A percentile compares a stretch with the other conserved stretches of the same genome.
Evolutionary conservation across 78 protist genomes (phyloP).

Genomic region (Creolimax fragrantissima): DNA sequence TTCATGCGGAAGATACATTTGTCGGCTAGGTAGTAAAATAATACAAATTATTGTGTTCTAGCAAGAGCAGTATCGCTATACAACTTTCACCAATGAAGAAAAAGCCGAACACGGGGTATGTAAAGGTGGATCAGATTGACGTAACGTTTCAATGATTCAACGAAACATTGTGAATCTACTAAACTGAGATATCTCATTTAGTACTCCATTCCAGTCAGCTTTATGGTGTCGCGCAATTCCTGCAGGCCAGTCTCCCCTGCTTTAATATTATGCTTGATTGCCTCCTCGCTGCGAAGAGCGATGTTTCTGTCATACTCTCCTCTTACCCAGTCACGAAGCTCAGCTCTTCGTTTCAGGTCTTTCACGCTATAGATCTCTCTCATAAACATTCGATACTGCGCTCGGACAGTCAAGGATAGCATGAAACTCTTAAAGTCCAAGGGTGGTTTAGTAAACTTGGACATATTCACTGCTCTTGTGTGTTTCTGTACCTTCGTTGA

Average conservation of each 20-base stretch:
- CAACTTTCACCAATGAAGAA: too few relatives aligned
- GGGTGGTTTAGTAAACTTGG: not conserved
- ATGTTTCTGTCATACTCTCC: not conserved
- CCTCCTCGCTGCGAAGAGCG: not conserved
- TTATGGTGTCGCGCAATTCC: not conserved
- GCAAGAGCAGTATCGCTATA: too few relatives aligned
- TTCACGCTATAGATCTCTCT: not conserved
- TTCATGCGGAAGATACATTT: too few relatives aligned
- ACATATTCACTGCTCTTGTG: too few relatives aligned
- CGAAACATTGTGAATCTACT: too few relatives aligned
- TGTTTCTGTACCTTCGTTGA: too few relatives aligned
- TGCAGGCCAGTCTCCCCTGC: not conserved
- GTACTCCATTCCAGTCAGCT: not conserved
- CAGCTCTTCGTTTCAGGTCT: not conserved
- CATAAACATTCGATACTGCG: not conserved
- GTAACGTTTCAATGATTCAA: too few relatives aligned
- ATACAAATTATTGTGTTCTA: too few relatives aligned
- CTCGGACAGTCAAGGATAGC: not conserved
- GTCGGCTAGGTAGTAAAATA: too few relatives aligned
- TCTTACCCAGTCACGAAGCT: not conserved
- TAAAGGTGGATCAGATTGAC: too few relatives aligned
- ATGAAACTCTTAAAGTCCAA: not conserved
- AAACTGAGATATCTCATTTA: too few relatives aligned
- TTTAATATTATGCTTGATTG: not conserved
- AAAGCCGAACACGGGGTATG: too few relatives aligned